Percentiles rank a stretch among this genome's conserved stretches.
Evolutionary conservation across 768 basidiomycete genomes (phyloP).

Genomic region (Tulasnella sp.): DNA sequence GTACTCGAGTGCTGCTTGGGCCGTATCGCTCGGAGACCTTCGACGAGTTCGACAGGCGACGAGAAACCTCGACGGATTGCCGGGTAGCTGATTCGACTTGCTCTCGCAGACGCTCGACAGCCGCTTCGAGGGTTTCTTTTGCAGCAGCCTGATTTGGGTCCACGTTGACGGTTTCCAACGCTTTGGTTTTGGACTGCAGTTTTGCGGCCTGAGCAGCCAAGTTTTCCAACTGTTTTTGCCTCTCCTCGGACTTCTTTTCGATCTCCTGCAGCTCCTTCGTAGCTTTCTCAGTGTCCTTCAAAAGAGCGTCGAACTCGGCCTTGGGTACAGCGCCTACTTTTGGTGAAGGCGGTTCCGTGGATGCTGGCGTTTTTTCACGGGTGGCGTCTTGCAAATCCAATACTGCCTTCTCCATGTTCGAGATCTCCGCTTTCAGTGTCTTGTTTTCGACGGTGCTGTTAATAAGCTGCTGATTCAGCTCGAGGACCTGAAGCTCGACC

Average conservation of each 20-base stretch:
- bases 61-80: slow-evolving; percentile 6
- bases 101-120: slow-evolving; percentile 13
- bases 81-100: slow-evolving; percentile 11
- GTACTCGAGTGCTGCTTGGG: slow-evolving; percentile 14
- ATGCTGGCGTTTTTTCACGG: background rate
- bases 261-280: slow-evolving; percentile 14
- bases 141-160: slow-evolving; percentile 2
- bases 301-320: slow-evolving; percentile 14
- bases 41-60: slow-evolving; percentile 7
- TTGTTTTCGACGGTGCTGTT: slow-evolving; percentile 19
- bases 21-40: slow-evolving; percentile 10
- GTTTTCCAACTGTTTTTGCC: slow-evolving; percentile 6
- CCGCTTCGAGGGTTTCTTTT: slow-evolving; percentile 10
- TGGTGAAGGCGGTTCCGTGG: background rate
- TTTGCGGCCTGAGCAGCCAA: slow-evolving; percentile 9
- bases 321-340: slow-evolving; percentile 6
- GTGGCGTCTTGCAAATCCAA: background rate
- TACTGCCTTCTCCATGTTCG: slow-evolving; percentile 10
- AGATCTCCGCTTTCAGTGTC: slow-evolving; percentile 1
- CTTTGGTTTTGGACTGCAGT: slow-evolving; percentile 1
- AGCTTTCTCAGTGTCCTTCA: slow-evolving; percentile 15
- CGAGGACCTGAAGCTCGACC: slow-evolving; percentile 12
- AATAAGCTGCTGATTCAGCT: slow-evolving; percentile 10
- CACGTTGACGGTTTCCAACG: background rate
- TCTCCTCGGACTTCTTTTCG: slow-evolving; percentile 8